These are phyloP conservation scores for Marasmius fiardii DNA, from an alignment of 1,284 basidiomycete species.

Conservation along the genomic window DNA sequence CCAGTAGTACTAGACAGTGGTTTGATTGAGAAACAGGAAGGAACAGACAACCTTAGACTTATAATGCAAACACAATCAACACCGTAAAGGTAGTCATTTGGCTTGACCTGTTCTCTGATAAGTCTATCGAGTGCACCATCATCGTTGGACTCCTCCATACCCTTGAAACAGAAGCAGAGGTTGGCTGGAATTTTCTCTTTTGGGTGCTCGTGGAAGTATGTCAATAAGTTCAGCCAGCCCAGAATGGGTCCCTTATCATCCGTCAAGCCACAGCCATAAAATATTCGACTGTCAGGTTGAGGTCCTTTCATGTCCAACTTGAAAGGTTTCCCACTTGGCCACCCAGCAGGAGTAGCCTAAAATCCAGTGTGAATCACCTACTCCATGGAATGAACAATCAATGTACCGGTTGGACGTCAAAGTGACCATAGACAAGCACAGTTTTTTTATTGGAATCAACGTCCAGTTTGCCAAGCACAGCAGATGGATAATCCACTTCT, in stretches of 20 bases:
- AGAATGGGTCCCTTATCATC: conserved; percentile 95
- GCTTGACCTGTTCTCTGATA: conserved; percentile 74
- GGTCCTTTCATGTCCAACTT: too few relatives aligned
- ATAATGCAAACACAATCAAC: conserved; percentile 97
- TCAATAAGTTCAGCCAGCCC: conserved; percentile 94
- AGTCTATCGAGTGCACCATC: conserved; percentile 93
- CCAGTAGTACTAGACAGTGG: conserved; percentile 72
- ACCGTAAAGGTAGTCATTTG: conserved; percentile 81
- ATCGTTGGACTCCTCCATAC: conserved; percentile 97
- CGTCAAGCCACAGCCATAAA: conserved; percentile 85
- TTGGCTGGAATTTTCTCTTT: conserved; percentile 92
- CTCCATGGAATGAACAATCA: conserved; percentile 1
- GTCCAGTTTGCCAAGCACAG: conserved; percentile 83
- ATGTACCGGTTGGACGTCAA: conserved; percentile 80
- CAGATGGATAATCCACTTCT: conserved; percentile 82
- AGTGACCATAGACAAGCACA: conserved; percentile 89
- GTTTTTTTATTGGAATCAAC: conserved; percentile 88
- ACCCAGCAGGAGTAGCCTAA: conserved; percentile 79
- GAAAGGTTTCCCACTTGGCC: conserved; percentile 99
- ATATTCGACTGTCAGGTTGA: too few relatives aligned
- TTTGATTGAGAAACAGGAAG: not conserved
- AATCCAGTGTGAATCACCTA: not conserved
- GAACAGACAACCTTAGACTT: conserved; percentile 23
- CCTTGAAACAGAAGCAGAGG: conserved; percentile 93
- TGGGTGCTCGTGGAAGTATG: conserved; percentile 77